Conservation (phyloP, 805 yeast genomes). For the Kodamaea laetipori region DNA sequence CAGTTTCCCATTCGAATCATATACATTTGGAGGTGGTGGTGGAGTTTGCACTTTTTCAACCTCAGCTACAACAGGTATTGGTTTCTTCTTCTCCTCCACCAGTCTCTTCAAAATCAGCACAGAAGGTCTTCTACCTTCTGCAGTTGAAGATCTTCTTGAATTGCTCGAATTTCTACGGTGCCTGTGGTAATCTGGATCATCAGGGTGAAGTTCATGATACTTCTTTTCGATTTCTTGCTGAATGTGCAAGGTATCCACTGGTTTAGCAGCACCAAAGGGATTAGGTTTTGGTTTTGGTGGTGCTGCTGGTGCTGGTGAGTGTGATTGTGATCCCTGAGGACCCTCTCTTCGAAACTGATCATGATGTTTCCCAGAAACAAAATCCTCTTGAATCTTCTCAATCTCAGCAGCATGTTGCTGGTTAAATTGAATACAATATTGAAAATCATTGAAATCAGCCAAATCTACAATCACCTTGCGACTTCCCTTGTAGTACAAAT, state of each 20-base stretch:
- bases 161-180: slow-evolving; percentile 12
- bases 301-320: slow-evolving; percentile 14
- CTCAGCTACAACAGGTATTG: neutral
- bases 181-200: slow-evolving; percentile 28
- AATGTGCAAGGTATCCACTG: slow-evolving; percentile 73
- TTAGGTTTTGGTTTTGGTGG: slow-evolving; percentile 48
- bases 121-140: slow-evolving; percentile 18
- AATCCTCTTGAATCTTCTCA: slow-evolving; percentile 33
- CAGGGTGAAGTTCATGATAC: slow-evolving; percentile 87
- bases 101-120: slow-evolving; percentile 23
- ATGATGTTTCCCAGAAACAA: slow-evolving; percentile 14
- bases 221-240: slow-evolving; percentile 68
- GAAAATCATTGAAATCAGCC: slow-evolving; percentile 45
- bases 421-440: slow-evolving; percentile 41
- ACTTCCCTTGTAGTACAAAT: slow-evolving; percentile 50
- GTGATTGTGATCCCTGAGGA: too few species aligned
- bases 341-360: slow-evolving; percentile 5
- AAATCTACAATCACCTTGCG: slow-evolving; percentile 40
- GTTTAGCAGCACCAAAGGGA: slow-evolving; percentile 85
- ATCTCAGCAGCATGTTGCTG: slow-evolving; percentile 36
- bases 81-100: slow-evolving; percentile 2
- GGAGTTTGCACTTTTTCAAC: neutral
- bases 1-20: slow-evolving; percentile 29
- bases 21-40: slow-evolving; percentile 8
- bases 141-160: slow-evolving; percentile 15